Base-by-base conservation (phyloP, 2,329 filamentous ascomycete genomes). In the Penicillium olsonii region DNA sequence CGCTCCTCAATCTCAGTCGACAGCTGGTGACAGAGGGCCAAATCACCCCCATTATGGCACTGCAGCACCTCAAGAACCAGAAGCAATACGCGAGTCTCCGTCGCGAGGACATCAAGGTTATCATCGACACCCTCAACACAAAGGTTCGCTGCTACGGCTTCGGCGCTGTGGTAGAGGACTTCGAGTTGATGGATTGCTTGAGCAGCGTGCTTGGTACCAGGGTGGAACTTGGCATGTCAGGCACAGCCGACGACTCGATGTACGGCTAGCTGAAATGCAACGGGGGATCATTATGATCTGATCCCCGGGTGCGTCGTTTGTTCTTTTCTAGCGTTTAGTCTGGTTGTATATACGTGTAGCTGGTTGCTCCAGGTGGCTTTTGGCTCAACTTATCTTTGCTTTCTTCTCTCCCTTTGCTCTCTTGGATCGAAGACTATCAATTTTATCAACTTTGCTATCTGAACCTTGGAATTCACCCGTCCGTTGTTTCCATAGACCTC, bases 41-140 rank as follows among this genome's bases (percentile, higher is more conserved):
- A 50, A 89, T 97, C 63, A 97, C 92, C 15, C 94, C 94, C 0
- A 88, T 96, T 58, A 95, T 95, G 90, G 92, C 92, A 0, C 92
- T 94, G 84, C 87, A 90, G 42, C 87, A 89, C 73, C 80, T 97
- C 42, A 76, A 90, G 54, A 80, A 78, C 38, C 86, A 94, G 69
- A 83, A 87, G 31, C 78, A 87, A 54, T 84, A 92, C 55, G 67
- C 68, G 5, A 83, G 87, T 58, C 73, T 96, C 57, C 83, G 77
- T 14, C 70, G 74, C 43, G 79, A 83, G 33, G 90, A 96, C 64
- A 84, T 96, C 59, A 78, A 81, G 60, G 80, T 77, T 54, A 78
- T 96, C 57, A 84, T 87, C 42, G 84, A 85, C 42, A 88, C 90
- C 50, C 78, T 97, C 48, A 77, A 83, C 60, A 80, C 81, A 48